Base-by-base conservation (phyloP, 768 basidiomycete species). In the Termitomyces sp. region DNA sequence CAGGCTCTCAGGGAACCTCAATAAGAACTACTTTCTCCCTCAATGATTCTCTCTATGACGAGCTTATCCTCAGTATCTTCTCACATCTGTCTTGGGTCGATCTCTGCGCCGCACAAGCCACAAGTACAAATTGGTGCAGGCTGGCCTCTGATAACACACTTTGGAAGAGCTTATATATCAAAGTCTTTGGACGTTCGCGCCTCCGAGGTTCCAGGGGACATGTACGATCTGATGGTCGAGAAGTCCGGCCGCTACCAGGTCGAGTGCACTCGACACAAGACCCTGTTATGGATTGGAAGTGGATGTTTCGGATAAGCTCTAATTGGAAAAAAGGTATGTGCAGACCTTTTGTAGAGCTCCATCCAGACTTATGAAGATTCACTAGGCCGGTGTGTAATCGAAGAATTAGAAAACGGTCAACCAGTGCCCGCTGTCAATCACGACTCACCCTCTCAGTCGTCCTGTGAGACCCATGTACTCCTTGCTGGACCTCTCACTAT, bases 241-340 rank as follows among this genome's bases (percentile, higher is more conserved):
- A 85, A 69, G 72, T 86, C 29, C 85, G 78, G 66, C 77, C 81
- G 2, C 74, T 92, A 34, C 89, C 89, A 11, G 79, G 77, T 32
- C 73, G 86, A 69, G 81, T 76, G 5, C 64, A 74, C 61, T 67
- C 68, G 36, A 74, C 77, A 20, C 69, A 74, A 20, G 70, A 73
- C 40, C 70, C 76, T 36, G 60, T 73, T 50, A 83, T 80, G 69
- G 85, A 91, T 68, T 93, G 91, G 91, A 92, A 90, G 72, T 89
- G 84, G 83, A 91, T 92, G 90, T 92, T 91, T 72, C 82, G 89
- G 59, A 88, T 92, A 63, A 91, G 88, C 66, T 85, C 85, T 15
- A 92, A 92, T 66, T 93, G 91, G 91, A 82, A 82, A 70, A 88
- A 75, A 73, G 91, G 91, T 92, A 67, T 65, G 79, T 53, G 29